Base-by-base conservation (phyloP, 441 rosid genomes). In the Croton setiger region DNA sequence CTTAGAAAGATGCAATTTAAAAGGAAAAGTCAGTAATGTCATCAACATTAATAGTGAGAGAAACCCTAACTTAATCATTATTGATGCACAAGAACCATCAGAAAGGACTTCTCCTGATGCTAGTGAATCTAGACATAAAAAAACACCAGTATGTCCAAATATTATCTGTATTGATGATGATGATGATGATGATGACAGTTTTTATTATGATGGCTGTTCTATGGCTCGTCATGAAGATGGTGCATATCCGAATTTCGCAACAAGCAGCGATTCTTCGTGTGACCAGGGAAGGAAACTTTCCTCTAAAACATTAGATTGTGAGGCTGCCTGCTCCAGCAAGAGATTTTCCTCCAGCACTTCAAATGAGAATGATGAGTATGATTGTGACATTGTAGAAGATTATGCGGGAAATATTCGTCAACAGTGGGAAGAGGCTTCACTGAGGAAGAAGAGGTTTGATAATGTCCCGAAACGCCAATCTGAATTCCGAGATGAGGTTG, bases 391-490 rank as follows among this genome's bases (percentile, higher is more conserved):
- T 21, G 47, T 43, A 68, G 72, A 68, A 63, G 72, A 68, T 74
- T 23, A 23, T 56, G 13, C 4, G 35, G 72, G 69, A 47, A 55
- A 63, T 51, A 63, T 68, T 37, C 69, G 76, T 57, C 59, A 47
- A 20, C 72, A 68, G 31, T 74, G 76, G 76, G 68, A 74, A 54
- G 20, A 68, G 63, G 72, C 76, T 60, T 74, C 63, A 9, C 15
- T 36, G 21, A 63, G 67, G 72, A 67, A 68, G 68, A 74, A 74
- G 48, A 54, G 5, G 47, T 20, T 23, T 63, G 67, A 10, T 17
- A 63, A 63, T 31, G 33, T 13, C 27, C 31, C 47, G 13, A 63
- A 63, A 44, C 3, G 23, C 14, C 67, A 17, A 11, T 43, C 12
- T 66, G 49, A 10, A 60, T 17, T 3, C 4, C 31, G 36, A 48